These are phyloP conservation scores for Talaromyces trachyspermus DNA, from an alignment of 495 filamentous ascomycete genomes.

Conservation along the genomic window DNA sequence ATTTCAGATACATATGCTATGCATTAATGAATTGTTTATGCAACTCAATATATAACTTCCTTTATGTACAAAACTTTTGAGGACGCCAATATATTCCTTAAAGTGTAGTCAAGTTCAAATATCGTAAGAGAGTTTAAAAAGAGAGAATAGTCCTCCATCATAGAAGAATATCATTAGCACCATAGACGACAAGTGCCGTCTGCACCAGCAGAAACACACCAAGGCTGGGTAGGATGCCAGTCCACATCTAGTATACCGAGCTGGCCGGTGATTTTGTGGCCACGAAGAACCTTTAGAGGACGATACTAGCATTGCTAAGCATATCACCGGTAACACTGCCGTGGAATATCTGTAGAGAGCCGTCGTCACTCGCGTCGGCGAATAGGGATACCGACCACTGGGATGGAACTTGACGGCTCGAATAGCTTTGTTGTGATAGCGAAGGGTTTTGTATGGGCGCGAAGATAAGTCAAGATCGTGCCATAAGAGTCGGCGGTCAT, in stretches of 20 bases:
- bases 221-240: conserved; percentile 89
- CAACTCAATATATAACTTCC: not conserved
- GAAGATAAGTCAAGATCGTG: conserved; percentile 90
- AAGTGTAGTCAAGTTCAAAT: not conserved
- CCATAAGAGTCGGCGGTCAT: conserved; percentile 91
- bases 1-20: too few relatives aligned
- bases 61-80: conserved; percentile 6
- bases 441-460: conserved; percentile 88
- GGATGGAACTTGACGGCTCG: conserved; percentile 79
- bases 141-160: too few relatives aligned
- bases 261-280: conserved; percentile 68
- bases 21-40: not conserved
- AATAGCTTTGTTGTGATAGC: conserved; percentile 89
- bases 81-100: not conserved
- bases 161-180: conserved; percentile 40
- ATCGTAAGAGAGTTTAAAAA: not conserved
- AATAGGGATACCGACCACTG: conserved; percentile 74
- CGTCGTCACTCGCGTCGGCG: conserved; percentile 89
- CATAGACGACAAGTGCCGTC: conserved; percentile 84
- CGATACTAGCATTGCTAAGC: conserved; percentile 92
- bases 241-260: conserved; percentile 89
- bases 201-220: conserved; percentile 88
- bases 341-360: conserved; percentile 90
- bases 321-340: conserved; percentile 88
- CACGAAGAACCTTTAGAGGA: conserved; percentile 91